Evolutionary conservation across 768 basidiomycete genomes (phyloP).

Genomic region (Boletus rubropictus): DNA sequence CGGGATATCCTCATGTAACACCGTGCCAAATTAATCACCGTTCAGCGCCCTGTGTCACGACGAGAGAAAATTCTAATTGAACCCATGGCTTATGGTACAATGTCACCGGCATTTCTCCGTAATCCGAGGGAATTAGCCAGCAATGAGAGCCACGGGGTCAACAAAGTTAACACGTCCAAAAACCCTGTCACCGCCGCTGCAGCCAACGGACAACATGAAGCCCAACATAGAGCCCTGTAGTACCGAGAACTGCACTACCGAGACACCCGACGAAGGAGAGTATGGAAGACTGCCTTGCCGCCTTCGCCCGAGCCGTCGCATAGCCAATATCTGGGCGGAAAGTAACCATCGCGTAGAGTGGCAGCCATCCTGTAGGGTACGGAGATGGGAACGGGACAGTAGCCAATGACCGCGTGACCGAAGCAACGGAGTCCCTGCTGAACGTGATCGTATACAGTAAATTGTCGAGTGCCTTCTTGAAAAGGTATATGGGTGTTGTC

Average conservation of each 20-base stretch:
- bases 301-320: constrained; percentile 67
- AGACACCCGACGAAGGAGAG: constrained; percentile 48
- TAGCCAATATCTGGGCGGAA: constrained; percentile 96
- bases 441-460: constrained; percentile 59
- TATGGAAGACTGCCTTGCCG: constrained; percentile 60
- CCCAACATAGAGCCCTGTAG: constrained; percentile 35
- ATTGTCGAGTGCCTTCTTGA: constrained; percentile 77
- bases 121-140: constrained; percentile 25
- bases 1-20: constrained; percentile 30
- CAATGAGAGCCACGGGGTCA: constrained; percentile 28
- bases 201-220: constrained; percentile 21
- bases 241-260: constrained; percentile 40
- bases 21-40: constrained; percentile 33
- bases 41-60: constrained; percentile 20
- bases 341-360: constrained; percentile 96
- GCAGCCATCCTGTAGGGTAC: constrained; percentile 75
- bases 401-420: constrained; percentile 42
- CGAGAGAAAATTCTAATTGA: constrained; percentile 18
- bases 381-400: constrained; percentile 53
- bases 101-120: constrained; percentile 18
- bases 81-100: constrained; percentile 16
- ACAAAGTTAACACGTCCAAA: constrained; percentile 25
- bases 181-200: constrained; percentile 13
- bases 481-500: constrained; percentile 69
- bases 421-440: constrained; percentile 41